Percentiles rank a stretch among this genome's conserved stretches.
These are phyloP conservation scores for Tilletiopsis washingtonensis DNA, from an alignment of 1,284 basidiomycete species.

Conservation along the genomic window DNA sequence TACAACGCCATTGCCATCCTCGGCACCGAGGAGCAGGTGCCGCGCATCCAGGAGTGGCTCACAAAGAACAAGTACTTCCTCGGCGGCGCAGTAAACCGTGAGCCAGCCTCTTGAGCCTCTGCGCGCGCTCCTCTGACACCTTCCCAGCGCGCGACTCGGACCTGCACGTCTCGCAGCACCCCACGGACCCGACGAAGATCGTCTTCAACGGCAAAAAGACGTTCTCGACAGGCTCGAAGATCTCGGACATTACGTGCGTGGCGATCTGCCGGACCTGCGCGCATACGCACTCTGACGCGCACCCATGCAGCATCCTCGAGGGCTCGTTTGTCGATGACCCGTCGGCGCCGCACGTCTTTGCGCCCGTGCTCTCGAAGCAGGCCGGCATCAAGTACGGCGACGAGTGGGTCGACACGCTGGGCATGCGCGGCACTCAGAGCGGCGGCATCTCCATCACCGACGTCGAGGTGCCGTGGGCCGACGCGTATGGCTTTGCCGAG, in stretches of 20 bases:
- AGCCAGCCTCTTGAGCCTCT: too few species aligned
- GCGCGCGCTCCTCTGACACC: too few species aligned
- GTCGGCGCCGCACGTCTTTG: constrained; percentile 44
- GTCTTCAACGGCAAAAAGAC: constrained; percentile 45
- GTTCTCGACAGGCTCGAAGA: constrained; percentile 45
- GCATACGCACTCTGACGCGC: background rate
- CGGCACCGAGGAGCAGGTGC: constrained; percentile 36
- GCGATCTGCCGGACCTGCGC: background rate
- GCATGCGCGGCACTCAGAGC: constrained; percentile 44
- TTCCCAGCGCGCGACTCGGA: constrained; percentile 45
- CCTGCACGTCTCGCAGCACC: constrained; percentile 30
- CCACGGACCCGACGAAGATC: constrained; percentile 24
- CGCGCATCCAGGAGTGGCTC: constrained; percentile 19
- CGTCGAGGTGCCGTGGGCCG: constrained; percentile 34
- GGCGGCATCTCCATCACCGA: constrained; percentile 40
- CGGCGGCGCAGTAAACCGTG: constrained; percentile 47
- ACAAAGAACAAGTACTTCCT: constrained; percentile 37
- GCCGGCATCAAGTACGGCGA: constrained; percentile 43
- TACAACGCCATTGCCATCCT: constrained; percentile 37
- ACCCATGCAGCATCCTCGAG: constrained; percentile 44
- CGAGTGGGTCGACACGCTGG: constrained; percentile 48
- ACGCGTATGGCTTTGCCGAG: constrained; percentile 36
- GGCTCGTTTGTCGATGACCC: constrained; percentile 30
- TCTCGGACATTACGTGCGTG: constrained; percentile 38
- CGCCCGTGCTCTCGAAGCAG: constrained; percentile 35